Conservation (phyloP, 2,329 filamentous ascomycete genomes). For the Stemphylium vesicarium region DNA sequence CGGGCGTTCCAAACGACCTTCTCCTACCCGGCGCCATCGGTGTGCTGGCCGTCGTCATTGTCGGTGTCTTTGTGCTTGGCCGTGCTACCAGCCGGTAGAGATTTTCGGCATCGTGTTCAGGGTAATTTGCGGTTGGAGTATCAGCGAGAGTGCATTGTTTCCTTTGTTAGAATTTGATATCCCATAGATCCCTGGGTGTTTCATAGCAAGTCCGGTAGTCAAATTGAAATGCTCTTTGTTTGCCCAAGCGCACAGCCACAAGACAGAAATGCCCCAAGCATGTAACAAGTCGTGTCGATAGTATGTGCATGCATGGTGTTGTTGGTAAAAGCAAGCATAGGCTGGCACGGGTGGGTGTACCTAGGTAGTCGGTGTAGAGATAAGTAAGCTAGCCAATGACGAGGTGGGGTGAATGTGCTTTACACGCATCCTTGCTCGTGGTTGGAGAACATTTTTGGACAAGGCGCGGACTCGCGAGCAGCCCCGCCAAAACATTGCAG, state of each 20-base stretch:
- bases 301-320: too few species aligned
- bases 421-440: slow-evolving; percentile 15
- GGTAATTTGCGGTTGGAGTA: slow-evolving; percentile 1
- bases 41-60: slow-evolving; percentile 91
- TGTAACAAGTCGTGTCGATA: neutral
- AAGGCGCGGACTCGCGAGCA: slow-evolving; percentile 19
- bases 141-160: slow-evolving; percentile 9
- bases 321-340: too few species aligned
- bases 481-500: slow-evolving; percentile 26
- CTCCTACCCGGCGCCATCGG: slow-evolving; percentile 93
- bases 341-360: neutral
- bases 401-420: slow-evolving; percentile 2
- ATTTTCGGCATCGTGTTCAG: neutral
- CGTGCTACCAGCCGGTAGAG: slow-evolving; percentile 60
- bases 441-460: slow-evolving; percentile 18
- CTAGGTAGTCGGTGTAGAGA: slow-evolving; percentile 3
- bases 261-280: neutral
- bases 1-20: slow-evolving; percentile 91
- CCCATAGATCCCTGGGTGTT: slow-evolving; percentile 17
- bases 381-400: slow-evolving; percentile 11
- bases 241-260: neutral
- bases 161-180: slow-evolving; percentile 18
- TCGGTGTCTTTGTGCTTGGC: slow-evolving; percentile 89
- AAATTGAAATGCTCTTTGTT: slow-evolving; percentile 7
- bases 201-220: slow-evolving; percentile 11